These are phyloP conservation scores for Phialocephala sp. DNA, from an alignment of 2,329 filamentous ascomycete species.

Conservation along the genomic window DNA sequence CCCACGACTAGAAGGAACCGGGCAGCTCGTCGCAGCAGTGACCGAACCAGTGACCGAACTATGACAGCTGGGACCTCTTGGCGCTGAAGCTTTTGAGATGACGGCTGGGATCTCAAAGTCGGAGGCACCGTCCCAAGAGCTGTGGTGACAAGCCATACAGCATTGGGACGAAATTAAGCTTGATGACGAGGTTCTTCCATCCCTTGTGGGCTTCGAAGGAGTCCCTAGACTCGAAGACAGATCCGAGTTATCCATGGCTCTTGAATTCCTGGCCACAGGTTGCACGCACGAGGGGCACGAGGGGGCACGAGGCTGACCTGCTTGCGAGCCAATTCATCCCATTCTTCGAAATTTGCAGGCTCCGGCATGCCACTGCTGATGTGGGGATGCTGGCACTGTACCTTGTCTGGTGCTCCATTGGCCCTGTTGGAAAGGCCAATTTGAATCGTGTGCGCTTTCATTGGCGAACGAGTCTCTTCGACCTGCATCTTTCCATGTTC, in stretches of 20 bases:
- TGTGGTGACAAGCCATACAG: constrained; percentile 2
- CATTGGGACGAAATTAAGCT: neutral
- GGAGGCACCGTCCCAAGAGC: constrained; percentile 7
- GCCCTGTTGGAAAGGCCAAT: neutral
- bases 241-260: constrained; percentile 26
- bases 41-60: constrained; percentile 10
- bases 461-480: constrained; percentile 21
- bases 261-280: constrained; percentile 32
- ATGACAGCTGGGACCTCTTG: constrained; percentile 8
- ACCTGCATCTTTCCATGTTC: constrained; percentile 13
- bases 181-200: neutral
- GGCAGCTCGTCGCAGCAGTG: constrained; percentile 4
- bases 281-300: constrained; percentile 28
- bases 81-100: neutral
- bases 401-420: neutral
- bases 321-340: constrained; percentile 9
- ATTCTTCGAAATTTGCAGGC: constrained; percentile 12
- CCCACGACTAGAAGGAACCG: neutral
- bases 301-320: constrained; percentile 8
- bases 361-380: neutral
- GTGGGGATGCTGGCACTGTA: neutral
- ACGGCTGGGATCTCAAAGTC: neutral
- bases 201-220: neutral
- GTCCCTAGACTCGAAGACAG: neutral
- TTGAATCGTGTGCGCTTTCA: constrained; percentile 27